These are phyloP conservation scores for Syncephalastrum sp. DNA, from an alignment of 371 early-diverging fungal genomes.

Conservation along the genomic window DNA sequence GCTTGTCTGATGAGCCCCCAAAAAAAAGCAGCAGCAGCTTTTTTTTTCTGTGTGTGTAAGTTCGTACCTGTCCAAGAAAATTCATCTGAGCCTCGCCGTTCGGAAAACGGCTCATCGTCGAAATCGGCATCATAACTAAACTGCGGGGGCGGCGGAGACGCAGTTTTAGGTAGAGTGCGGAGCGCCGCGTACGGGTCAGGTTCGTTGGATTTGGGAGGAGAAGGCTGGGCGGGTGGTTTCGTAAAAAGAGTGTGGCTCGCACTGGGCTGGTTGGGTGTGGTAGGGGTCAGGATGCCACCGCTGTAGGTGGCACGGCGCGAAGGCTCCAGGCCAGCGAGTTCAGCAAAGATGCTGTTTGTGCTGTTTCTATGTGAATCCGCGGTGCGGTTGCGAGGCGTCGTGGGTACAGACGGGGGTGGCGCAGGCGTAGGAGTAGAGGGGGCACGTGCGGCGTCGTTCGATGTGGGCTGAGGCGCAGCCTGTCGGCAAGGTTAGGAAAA, in stretches of 20 bases:
- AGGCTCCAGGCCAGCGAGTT: slow-evolving; percentile 27
- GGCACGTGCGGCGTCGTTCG: too few species aligned
- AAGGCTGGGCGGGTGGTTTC: too few species aligned
- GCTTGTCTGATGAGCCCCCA: background rate
- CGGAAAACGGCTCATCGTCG: too few species aligned
- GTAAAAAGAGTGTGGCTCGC: slow-evolving; percentile 1
- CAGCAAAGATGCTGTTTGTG: slow-evolving; percentile 25
- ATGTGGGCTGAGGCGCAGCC: too few species aligned
- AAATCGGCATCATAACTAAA: too few species aligned
- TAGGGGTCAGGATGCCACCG: slow-evolving; percentile 33
- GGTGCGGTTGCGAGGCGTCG: too few species aligned
- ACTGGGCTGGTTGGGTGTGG: slow-evolving; percentile 14
- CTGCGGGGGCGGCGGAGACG: slow-evolving; percentile 1
- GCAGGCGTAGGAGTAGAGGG: too few species aligned
- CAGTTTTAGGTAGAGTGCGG: slow-evolving; percentile 4
- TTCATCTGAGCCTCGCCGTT: slow-evolving; percentile 14
- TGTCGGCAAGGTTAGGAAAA: too few species aligned
- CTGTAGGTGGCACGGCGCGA: slow-evolving; percentile 26
- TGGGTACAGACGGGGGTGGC: too few species aligned
- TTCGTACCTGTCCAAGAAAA: slow-evolving; percentile 13
- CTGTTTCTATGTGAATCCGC: too few species aligned
- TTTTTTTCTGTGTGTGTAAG: too few species aligned
- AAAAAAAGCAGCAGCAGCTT: too few species aligned
- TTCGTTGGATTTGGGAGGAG: slow-evolving; percentile 6
- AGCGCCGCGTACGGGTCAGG: slow-evolving; percentile 25